Evolutionary conservation across 345 rosid genomes (phyloP).

Genomic region (Microthlaspi erraticum): DNA sequence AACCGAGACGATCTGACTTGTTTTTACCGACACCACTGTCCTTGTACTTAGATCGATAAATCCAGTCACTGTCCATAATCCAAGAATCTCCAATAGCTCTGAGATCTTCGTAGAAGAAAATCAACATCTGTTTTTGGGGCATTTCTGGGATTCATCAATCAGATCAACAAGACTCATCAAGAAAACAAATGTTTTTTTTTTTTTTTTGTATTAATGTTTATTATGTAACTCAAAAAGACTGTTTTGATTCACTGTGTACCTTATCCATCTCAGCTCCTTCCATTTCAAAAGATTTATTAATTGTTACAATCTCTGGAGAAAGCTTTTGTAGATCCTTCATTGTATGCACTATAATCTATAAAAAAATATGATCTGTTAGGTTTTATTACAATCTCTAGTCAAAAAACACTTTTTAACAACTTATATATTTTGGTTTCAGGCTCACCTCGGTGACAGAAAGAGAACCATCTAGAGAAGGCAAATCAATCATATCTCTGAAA

Average conservation of each 20-base stretch:
- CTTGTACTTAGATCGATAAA: slow-evolving; percentile 52
- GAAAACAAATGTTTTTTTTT: not conserved
- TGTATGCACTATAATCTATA: slow-evolving; percentile 64
- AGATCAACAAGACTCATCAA: slow-evolving; percentile 43
- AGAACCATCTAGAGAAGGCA: slow-evolving; percentile 63
- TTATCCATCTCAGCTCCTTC: slow-evolving; percentile 57
- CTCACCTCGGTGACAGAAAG: slow-evolving; percentile 56
- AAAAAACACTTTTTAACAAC: no score
- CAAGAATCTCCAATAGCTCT: slow-evolving; percentile 75
- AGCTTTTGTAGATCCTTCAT: slow-evolving; percentile 67
- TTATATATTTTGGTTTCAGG: no score
- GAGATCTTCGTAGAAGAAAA: slow-evolving; percentile 59
- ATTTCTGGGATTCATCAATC: slow-evolving; percentile 46
- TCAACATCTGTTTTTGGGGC: slow-evolving; percentile 57
- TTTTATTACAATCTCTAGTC: no score
- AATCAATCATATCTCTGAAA: slow-evolving; percentile 74
- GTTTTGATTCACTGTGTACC: slow-evolving; percentile 24
- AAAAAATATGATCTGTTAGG: not conserved
- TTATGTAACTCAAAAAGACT: not conserved
- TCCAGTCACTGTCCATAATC: slow-evolving; percentile 59
- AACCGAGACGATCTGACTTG: slow-evolving; percentile 60
- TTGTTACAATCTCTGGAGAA: slow-evolving; percentile 64
- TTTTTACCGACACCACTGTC: slow-evolving; percentile 48
- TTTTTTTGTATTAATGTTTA: not conserved
- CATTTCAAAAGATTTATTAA: slow-evolving; percentile 50